Evolutionary conservation across 371 early-diverging fungal genomes (phyloP), one percentile per base, ranked within the genome.

Genomic region (Rhizopus delemar): DNA sequence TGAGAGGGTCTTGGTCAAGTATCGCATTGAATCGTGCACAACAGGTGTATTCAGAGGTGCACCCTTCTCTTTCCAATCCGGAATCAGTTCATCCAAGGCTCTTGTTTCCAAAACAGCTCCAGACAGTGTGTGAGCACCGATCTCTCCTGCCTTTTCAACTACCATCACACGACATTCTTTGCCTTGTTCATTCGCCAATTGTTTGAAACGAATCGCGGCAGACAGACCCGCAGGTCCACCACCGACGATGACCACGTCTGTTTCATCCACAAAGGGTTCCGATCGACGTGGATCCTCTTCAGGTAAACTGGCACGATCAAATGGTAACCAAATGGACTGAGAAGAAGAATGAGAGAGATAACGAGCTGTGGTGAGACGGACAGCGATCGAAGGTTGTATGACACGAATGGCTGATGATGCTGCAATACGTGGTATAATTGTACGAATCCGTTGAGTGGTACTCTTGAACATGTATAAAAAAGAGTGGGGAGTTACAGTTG

Each of bases 201-300:
- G 97, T 77, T 91, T 92, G 43, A 97, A 59, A 36, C 91, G 86
- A 74, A 98, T 98, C 29, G 97, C 97, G 22, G 99, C 99, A 22
- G 94, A 79, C 45, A 98, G 75, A 32, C 98, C 98, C 28, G 97
- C 85, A 16, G 99, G 99, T 0, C 99, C 99, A 56, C 87, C 98
- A 38, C 99, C 99, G 31, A 98, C 92, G 63, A 98, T 96, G 34
- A 94, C 91, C 1, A 98, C 95, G 69, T 98, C 99, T 22, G 94
- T 91, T 59, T 97, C 95, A 66, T 96, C 92, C 3, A 78, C 86
- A 55, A 85, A 86, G 31, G 90, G 86, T 55, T 84, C 84, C 36
- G 59, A 59, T 38, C 68, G 67, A 29, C 75, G 74, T 5, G 77
- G 75, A 52, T 80, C 80, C 39, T 77, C 75, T 49, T 74, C 75